Evolutionary conservation across 441 rosid species (phyloP), one percentile per base, ranked within the genome.

Genomic region (Flueggea neowawraea): DNA sequence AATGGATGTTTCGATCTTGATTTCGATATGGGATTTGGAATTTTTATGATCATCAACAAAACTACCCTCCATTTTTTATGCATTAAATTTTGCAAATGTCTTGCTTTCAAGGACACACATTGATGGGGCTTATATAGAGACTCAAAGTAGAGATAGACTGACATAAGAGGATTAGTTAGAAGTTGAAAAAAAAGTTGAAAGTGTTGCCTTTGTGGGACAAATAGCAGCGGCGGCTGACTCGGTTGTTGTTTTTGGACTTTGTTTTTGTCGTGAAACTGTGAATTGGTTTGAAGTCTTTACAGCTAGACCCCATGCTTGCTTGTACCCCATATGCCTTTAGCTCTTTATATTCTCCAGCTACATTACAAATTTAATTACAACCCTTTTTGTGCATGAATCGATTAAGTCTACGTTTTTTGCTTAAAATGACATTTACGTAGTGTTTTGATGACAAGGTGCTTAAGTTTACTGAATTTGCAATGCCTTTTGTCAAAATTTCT

Each of bases 261-360:
- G 32, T 22, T 22, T 31, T 16, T 16, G 44, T 50, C 22, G 14
- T 13, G 52, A 14, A 55, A 3, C 3, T n/a, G 36, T 60, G 78
- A 76, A 69, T 64, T 68, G 69, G 66, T 63, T 68, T 4, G n/a
- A 31, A 7, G 11, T 55, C 67, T 71, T 73, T 69, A 73, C 80
- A 76, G 78, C 80, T 76, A 66, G 63, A 67, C 28, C 58, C 67
- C 55, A n/a, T 43, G 45, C 45, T 43, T 43, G 8, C 10, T 43
- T 43, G 45, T 6, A 43, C 45, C 45, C 45, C 45, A 6, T 22
- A n/a, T n/a, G n/a, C n/a, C 28, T 22, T 22, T 2, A 22, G 28
- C 28, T 22, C 28, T 2, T 22, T 22, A 22, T 22, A 22, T 22
- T 22, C 28, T 0, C 28, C 1, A 22, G 28, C 28, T 22, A 22